A percentile compares a stretch with the other conserved stretches of the same genome.
Evolutionary conservation across 352 stramenopile genomes (phyloP).

Genomic region (Phytophthora pinifolia): DNA sequence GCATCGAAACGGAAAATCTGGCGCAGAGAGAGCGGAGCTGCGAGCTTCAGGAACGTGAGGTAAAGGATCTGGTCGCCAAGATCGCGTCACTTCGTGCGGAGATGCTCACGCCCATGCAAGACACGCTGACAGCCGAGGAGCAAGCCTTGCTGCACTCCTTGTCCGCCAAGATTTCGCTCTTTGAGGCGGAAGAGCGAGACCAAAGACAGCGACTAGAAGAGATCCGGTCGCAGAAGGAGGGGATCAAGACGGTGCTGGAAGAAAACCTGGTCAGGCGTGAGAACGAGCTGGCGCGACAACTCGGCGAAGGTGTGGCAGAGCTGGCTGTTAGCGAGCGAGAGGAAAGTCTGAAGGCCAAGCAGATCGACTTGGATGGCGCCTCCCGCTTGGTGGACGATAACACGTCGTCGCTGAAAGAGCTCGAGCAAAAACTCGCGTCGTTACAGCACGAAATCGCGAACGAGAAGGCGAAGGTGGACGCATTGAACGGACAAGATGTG

Average conservation of each 20-base stretch:
- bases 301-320: slow-evolving; percentile 66
- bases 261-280: slow-evolving; percentile 92
- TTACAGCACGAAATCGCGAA: slow-evolving; percentile 55
- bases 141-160: slow-evolving; percentile 55
- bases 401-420: slow-evolving; percentile 50
- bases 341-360: slow-evolving; percentile 84
- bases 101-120: slow-evolving; percentile 75
- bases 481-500: slow-evolving; percentile 58
- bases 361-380: slow-evolving; percentile 89
- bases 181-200: slow-evolving; percentile 89
- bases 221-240: slow-evolving; percentile 85
- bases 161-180: slow-evolving; percentile 61
- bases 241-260: slow-evolving; percentile 88
- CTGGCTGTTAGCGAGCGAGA: slow-evolving; percentile 62
- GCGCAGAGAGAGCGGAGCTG: slow-evolving; percentile 59
- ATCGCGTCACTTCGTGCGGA: slow-evolving; percentile 53
- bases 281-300: slow-evolving; percentile 57
- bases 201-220: slow-evolving; percentile 86
- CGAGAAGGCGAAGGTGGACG: slow-evolving; percentile 49
- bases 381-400: slow-evolving; percentile 71
- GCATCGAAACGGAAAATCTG: slow-evolving; percentile 51
- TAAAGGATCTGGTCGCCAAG: slow-evolving; percentile 60
- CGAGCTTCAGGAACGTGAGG: slow-evolving; percentile 59
- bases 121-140: slow-evolving; percentile 60
- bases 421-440: slow-evolving; percentile 57